A percentile compares a stretch with the other conserved stretches of the same genome.
These are phyloP conservation scores for Apium graveolens DNA, from an alignment of 129 eudicot genomes.

Conservation along the genomic window DNA sequence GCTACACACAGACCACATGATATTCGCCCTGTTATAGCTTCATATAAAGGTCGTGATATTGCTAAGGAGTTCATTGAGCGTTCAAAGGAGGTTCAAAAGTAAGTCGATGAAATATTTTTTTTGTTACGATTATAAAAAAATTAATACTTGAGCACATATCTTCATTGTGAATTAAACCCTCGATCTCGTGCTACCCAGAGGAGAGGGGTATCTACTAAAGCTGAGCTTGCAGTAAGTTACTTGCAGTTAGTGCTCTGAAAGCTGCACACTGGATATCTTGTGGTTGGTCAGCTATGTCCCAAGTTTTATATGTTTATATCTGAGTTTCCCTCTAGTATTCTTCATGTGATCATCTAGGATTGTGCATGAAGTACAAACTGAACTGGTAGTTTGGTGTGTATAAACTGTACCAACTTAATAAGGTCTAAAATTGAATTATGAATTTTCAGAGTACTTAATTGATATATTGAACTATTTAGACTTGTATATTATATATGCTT, in stretches of 20 bases:
- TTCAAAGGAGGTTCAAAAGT: slow-evolving; percentile 65
- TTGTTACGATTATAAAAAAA: no score
- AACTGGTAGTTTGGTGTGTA: neutral
- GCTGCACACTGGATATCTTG: neutral
- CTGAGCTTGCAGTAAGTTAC: neutral
- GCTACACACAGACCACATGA: slow-evolving; percentile 66
- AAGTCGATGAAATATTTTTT: neutral
- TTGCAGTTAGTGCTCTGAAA: neutral
- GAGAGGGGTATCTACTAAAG: no score
- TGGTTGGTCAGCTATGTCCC: neutral
- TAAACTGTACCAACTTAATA: neutral
- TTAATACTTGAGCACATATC: neutral
- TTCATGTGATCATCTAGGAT: neutral
- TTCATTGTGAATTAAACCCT: neutral
- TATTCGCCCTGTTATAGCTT: slow-evolving; percentile 72
- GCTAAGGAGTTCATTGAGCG: slow-evolving; percentile 87
- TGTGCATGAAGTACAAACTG: neutral
- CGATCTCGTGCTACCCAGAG: no score
- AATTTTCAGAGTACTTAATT: neutral
- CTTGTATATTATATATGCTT: neutral
- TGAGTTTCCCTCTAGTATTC: neutral
- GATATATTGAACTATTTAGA: no score
- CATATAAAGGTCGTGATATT: slow-evolving; percentile 76
- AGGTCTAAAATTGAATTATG: neutral
- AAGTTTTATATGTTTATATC: neutral